A percentile compares a stretch with the other conserved stretches of the same genome.
These are phyloP conservation scores for Picea abies DNA, from an alignment of 83 land plant genomes.

Conservation along the genomic window DNA sequence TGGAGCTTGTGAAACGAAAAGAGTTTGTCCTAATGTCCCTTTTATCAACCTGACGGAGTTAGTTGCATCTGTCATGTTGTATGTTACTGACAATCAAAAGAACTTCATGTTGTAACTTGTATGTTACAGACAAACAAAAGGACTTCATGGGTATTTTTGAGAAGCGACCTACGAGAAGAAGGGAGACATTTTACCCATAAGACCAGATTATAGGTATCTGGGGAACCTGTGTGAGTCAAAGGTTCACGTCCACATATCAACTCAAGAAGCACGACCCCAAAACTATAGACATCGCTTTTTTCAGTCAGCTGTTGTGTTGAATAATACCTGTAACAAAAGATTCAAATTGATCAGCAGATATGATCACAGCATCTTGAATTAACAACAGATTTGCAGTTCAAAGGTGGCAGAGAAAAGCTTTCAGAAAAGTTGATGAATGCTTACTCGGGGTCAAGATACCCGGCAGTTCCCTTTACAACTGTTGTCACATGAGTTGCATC, in stretches of 20 bases:
- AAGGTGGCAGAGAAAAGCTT: background rate
- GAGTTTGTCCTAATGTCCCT: background rate
- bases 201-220: constrained; percentile 66
- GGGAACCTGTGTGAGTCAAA: constrained; percentile 54
- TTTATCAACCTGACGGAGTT: background rate
- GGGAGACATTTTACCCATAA: constrained; percentile 44
- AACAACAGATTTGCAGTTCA: background rate
- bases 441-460: constrained; percentile 89
- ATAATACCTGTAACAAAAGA: constrained; percentile 50
- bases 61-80: background rate
- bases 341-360: background rate
- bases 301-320: constrained; percentile 63
- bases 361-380: background rate
- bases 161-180: background rate
- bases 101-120: too few species aligned
- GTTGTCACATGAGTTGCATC: constrained; percentile 64
- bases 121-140: background rate
- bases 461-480: constrained; percentile 75
- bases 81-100: background rate
- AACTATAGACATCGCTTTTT: constrained; percentile 78
- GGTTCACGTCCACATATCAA: constrained; percentile 86
- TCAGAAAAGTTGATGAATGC: constrained; percentile 4
- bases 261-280: constrained; percentile 77
- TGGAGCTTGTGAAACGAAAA: background rate
- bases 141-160: background rate